A percentile compares a stretch with the other conserved stretches of the same genome.
These are phyloP conservation scores for Cercospora sp. DNA, from an alignment of 2,329 filamentous ascomycete species.

Conservation along the genomic window DNA sequence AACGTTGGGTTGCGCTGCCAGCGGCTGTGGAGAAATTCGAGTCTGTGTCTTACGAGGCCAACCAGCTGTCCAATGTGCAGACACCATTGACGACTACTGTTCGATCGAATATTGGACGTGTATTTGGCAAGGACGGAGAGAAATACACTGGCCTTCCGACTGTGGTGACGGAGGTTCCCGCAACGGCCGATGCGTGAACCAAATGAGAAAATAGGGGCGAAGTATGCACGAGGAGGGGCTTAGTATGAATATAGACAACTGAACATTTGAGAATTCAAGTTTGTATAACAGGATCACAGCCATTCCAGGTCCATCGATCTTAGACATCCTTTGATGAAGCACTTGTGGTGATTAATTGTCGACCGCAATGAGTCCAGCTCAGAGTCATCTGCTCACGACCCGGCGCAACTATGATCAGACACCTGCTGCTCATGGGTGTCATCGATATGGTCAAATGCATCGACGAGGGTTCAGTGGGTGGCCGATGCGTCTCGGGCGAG, in stretches of 20 bases:
- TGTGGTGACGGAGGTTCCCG: background rate
- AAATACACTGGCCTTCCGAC: background rate
- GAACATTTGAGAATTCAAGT: background rate
- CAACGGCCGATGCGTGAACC: background rate
- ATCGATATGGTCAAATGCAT: background rate
- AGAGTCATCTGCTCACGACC: background rate
- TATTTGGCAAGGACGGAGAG: background rate
- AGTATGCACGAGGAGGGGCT: no score
- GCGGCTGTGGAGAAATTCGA: background rate
- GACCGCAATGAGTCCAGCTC: background rate
- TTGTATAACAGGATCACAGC: background rate
- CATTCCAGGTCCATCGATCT: background rate
- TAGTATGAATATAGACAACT: background rate
- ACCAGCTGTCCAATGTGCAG: background rate
- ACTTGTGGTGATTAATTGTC: background rate
- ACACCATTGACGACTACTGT: background rate
- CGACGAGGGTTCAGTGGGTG: background rate
- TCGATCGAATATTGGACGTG: background rate
- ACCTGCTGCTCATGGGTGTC: background rate
- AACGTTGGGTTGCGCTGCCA: background rate
- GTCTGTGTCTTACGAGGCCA: background rate
- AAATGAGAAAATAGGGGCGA: no score
- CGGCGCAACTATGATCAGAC: background rate
- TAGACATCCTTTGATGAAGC: background rate
- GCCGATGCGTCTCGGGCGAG: background rate